These are phyloP conservation scores for Geotrichum klebahnii DNA, from an alignment of 1,139 yeast genomes.

Conservation along the genomic window DNA sequence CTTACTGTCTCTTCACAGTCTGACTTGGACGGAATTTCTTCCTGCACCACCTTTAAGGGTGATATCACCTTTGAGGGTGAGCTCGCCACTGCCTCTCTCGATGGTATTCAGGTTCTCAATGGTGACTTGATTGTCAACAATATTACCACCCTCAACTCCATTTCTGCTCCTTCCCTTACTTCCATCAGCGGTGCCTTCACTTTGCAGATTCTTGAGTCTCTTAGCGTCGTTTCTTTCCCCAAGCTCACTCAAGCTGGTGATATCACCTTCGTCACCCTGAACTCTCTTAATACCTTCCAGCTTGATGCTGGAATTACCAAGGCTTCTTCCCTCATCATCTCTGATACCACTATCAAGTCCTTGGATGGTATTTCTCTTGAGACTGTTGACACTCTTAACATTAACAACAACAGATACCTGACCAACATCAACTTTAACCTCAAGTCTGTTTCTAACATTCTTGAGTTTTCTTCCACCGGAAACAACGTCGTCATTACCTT, in stretches of 20 bases:
- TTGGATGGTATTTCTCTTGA: constrained; percentile 78
- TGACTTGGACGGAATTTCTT: constrained; percentile 66
- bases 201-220: constrained; percentile 61
- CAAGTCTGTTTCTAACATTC: constrained; percentile 64
- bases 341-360: constrained; percentile 80
- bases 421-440: constrained; percentile 69
- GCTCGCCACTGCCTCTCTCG: constrained; percentile 46
- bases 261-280: constrained; percentile 74
- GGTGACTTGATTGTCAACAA: constrained; percentile 70
- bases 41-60: constrained; percentile 80
- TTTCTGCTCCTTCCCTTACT: constrained; percentile 74
- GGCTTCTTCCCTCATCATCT: constrained; percentile 67
- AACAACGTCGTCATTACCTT: constrained; percentile 67
- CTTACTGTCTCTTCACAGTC: constrained; percentile 55
- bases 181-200: constrained; percentile 68
- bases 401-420: constrained; percentile 82
- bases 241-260: constrained; percentile 75
- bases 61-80: constrained; percentile 59
- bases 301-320: constrained; percentile 71
- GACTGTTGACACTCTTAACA: constrained; percentile 67
- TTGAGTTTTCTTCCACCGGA: constrained; percentile 83
- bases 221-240: constrained; percentile 70
- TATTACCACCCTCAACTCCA: constrained; percentile 56
- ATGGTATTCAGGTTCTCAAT: constrained; percentile 60
- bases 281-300: constrained; percentile 67